A percentile compares a stretch with the other conserved stretches of the same genome.
phyloP scores from a whole-genome alignment of 2,329 filamentous ascomycete species.

The Paradendryphiella salina region DNA sequence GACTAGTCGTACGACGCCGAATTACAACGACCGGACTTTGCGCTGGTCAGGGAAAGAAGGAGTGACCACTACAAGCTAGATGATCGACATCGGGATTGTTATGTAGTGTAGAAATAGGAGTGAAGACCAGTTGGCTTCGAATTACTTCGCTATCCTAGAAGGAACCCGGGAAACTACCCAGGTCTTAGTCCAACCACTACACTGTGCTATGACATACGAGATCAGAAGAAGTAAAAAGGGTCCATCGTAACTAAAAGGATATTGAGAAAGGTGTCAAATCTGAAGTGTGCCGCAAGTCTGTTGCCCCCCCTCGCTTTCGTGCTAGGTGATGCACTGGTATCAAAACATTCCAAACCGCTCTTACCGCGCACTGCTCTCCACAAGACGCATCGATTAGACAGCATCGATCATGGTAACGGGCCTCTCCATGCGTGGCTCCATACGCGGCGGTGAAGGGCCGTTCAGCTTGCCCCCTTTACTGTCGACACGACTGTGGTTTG shows the following conservation, averaged over 20 bases:
- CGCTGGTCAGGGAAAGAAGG: not conserved
- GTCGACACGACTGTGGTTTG: slow-evolving; percentile 39
- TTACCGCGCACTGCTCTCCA: not conserved
- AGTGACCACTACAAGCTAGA: not conserved
- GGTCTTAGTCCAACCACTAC: slow-evolving; percentile 29
- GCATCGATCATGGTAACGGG: slow-evolving; percentile 31
- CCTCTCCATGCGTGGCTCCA: slow-evolving; percentile 33
- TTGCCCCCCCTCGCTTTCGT: slow-evolving; percentile 27
- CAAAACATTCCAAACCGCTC: slow-evolving; percentile 35
- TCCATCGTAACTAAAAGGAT: slow-evolving; percentile 43
- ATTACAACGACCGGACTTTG: not conserved
- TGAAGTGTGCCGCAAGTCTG: slow-evolving; percentile 31
- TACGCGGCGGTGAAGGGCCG: slow-evolving; percentile 27
- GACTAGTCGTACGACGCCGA: not conserved
- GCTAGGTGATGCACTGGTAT: slow-evolving; percentile 47
- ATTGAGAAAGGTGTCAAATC: slow-evolving; percentile 38
- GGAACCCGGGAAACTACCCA: slow-evolving; percentile 13
- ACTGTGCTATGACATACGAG: slow-evolving; percentile 39
- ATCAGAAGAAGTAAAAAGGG: slow-evolving; percentile 32
- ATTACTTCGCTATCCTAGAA: slow-evolving; percentile 38
- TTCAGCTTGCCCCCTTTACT: slow-evolving; percentile 32
- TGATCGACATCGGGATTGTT: not conserved
- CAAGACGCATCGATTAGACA: slow-evolving; percentile 18
- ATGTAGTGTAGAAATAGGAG: slow-evolving; percentile 10
- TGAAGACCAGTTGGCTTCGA: slow-evolving; percentile 17